Evolutionary conservation across 2,329 filamentous ascomycete species (phyloP).

Genomic region (Xylariaceae sp.): DNA sequence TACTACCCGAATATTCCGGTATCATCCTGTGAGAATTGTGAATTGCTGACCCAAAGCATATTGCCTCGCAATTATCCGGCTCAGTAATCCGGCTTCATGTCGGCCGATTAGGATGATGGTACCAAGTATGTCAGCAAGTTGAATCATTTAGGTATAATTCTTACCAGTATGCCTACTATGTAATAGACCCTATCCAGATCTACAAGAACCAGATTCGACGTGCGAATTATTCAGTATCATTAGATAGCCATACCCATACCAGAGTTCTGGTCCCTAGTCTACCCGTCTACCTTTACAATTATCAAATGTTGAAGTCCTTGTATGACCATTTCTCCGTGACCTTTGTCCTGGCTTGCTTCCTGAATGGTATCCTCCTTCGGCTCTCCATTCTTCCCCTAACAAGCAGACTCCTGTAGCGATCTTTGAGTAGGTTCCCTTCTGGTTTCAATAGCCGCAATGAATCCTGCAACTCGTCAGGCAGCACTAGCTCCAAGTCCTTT

Average conservation of each 20-base stretch:
- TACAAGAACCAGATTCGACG: background rate
- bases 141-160: too few species aligned
- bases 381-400: constrained; percentile 86
- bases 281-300: background rate
- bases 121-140: background rate
- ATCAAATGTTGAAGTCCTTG: constrained; percentile 75
- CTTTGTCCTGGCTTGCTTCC: constrained; percentile 76
- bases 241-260: background rate
- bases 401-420: constrained; percentile 84
- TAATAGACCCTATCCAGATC: background rate
- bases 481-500: constrained; percentile 72
- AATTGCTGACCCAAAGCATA: background rate
- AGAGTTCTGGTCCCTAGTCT: background rate
- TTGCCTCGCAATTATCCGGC: background rate
- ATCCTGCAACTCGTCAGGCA: constrained; percentile 80
- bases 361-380: constrained; percentile 71
- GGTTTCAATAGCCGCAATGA: constrained; percentile 79
- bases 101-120: constrained; percentile 7
- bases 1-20: constrained; percentile 1
- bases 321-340: constrained; percentile 94
- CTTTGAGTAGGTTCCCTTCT: constrained; percentile 91
- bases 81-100: constrained; percentile 10
- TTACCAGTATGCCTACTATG: too few species aligned
- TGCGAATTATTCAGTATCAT: background rate
- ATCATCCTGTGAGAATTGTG: background rate